Conservation (phyloP, 139 green algal species). For the Asterochloris erici region DNA sequence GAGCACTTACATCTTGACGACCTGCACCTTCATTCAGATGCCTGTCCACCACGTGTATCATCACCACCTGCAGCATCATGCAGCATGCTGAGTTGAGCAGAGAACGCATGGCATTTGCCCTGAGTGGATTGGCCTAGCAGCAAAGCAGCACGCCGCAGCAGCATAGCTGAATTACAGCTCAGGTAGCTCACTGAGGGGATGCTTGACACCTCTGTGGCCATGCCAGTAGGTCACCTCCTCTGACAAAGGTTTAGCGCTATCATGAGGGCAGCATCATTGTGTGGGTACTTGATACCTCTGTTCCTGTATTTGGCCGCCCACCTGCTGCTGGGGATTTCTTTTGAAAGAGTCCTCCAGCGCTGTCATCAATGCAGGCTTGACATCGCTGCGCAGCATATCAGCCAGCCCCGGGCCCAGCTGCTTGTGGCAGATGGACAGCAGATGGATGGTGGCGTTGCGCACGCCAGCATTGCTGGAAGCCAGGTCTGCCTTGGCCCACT, state of each 20-base stretch:
- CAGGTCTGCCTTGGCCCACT: conserved; percentile 76
- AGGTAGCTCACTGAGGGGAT: background rate
- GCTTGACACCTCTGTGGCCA: too few species aligned
- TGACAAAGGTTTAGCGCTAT: too few species aligned
- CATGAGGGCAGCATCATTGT: background rate
- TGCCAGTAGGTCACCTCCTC: too few species aligned
- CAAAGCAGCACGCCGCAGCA: background rate
- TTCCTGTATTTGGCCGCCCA: background rate
- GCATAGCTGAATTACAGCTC: background rate
- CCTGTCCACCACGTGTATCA: too few species aligned
- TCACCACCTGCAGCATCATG: too few species aligned
- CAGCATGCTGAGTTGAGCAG: too few species aligned
- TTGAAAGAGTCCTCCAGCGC: conserved; percentile 83
- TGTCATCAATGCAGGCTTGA: conserved; percentile 93
- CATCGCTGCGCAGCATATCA: conserved; percentile 54
- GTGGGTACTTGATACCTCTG: background rate
- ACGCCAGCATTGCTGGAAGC: conserved; percentile 74
- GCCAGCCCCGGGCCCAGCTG: conserved; percentile 57
- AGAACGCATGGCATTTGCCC: too few species aligned
- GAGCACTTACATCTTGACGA: too few species aligned
- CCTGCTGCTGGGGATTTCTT: conserved; percentile 65
- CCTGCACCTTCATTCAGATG: too few species aligned
- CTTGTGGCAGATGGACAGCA: conserved; percentile 48
- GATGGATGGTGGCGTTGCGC: conserved; percentile 66
- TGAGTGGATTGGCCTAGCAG: too few species aligned